Base-by-base conservation (phyloP, 2,329 filamentous ascomycete species). In the Hirsutella minnesotensis region DNA sequence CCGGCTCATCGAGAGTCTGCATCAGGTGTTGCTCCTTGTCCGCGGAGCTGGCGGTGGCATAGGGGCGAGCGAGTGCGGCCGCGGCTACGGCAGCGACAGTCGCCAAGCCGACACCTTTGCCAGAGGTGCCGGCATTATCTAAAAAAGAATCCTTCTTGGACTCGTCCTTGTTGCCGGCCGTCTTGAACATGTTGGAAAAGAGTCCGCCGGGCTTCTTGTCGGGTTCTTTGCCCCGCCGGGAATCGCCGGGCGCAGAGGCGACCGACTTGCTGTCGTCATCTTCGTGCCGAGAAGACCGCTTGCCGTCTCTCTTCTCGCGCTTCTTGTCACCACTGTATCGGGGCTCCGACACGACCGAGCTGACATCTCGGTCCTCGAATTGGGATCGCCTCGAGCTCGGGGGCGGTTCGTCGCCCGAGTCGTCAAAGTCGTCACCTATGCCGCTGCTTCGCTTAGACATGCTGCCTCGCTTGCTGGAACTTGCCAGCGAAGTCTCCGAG, bases 121-220 rank as follows among this genome's bases (percentile, higher is more conserved):
- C 77, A 76, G 73, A 68, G 72, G 71, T 81, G 72, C 67, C 77
- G 77, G 78, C 74, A 70, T 74, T 77, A 81, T 64, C 78, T 81
- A 81, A 80, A 80, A 81, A 81, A 81, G 76, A 76, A 65, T 71
- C 61, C 60, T 66, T 64, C 48, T 58, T 57, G 41, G 61, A 59
- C 39, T 66, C 64, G 44, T 65, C 41, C 27, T 33, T 38, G 40
- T 19, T 58, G 45, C 63, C 63, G 39, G 63, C 62, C 10, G 63
- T 61, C 47, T 67, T 70, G 57, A 70, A 65, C 47, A 73, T 64
- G 51, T 64, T 64, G 43, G 74, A 73, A 49, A 77, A 65, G 20
- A 70, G 59, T 31, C 67, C 62, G 40, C 58, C 62, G 19, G 62
- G 60, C 41, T 61, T 55, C 50, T 65, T 72, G 48, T 59, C 64